Base-by-base conservation (phyloP, 495 filamentous ascomycete genomes). In the Daldinia bambusicola region DNA sequence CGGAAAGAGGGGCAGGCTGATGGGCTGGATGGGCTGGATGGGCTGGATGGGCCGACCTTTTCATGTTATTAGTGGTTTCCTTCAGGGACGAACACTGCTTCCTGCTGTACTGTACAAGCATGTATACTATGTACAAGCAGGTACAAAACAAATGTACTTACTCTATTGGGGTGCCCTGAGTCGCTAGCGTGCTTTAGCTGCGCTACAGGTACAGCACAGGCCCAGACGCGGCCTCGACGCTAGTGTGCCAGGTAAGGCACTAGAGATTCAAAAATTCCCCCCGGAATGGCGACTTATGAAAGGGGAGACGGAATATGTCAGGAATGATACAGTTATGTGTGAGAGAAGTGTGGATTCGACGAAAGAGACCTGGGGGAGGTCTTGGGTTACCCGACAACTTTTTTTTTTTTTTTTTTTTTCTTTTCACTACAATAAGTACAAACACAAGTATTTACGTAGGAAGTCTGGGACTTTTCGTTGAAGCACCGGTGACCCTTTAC, bases 1-100 rank as follows among this genome's bases (percentile, higher is more conserved):
- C 70, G 55, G 67, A 63, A 71, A 69, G 75, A 74, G 73, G 75
- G 73, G 70, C 70, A 75, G 55, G 53, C 65, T 71, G 64, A 74
- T 77, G 73, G 26, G 26, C 26, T 26, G 26, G 64, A 74, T 77
- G 73, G 74, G 72, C 57, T n/a, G n/a, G n/a, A 26, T 26, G 26
- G 26, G 26, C 26, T 26, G 26, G 64, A 74, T 77, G 73, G 74
- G 72, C 57, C 66, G 63, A 71, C 67, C 61, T 66, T 66, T 64
- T 62, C 72, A 74, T 67, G 62, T 69, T 69, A 69, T 69, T 69
- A 69, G 67, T 55, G 61, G 66, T 36, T 63, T 63, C 61, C 60
- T 69, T 69, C 61, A 69, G 67, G 67, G 67, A 68, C 63, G 56
- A 60, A 60, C 32, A 20, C 13, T 31, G 61, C 50, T 63, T 55